These are phyloP conservation scores for Glebionis coronaria DNA, from an alignment of 129 eudicot genomes.

Conservation along the genomic window DNA sequence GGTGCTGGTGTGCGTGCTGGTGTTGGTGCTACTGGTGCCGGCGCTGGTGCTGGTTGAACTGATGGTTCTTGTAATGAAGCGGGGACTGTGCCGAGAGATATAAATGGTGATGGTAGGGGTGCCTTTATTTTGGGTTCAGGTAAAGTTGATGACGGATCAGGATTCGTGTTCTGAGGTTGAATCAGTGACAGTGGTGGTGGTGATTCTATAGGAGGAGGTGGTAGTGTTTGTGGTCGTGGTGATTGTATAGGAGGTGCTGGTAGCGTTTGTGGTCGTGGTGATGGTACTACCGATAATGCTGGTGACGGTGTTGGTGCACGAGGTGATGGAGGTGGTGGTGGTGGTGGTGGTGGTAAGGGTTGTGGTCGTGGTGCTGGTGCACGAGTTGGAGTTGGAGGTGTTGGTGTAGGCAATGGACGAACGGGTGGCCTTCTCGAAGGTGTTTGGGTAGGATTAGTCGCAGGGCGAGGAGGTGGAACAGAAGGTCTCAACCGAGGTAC, in stretches of 20 bases:
- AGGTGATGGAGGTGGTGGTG: too few relatives aligned
- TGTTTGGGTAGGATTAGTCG: too few relatives aligned
- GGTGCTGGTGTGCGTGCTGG: too few relatives aligned
- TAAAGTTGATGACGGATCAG: conserved; percentile 4
- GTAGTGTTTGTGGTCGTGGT: too few relatives aligned
- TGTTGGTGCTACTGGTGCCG: too few relatives aligned
- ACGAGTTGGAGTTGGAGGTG: not conserved
- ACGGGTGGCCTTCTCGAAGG: too few relatives aligned
- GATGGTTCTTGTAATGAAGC: not conserved
- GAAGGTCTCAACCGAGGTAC: conserved; percentile 52
- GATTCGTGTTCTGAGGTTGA: conserved; percentile 1
- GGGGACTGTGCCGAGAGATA: not conserved
- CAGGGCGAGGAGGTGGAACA: conserved; percentile 29
- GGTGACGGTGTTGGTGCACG: too few relatives aligned
- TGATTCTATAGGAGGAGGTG: not conserved
- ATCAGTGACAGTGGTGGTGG: not conserved
- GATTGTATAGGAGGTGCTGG: too few relatives aligned
- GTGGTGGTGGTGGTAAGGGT: too few relatives aligned
- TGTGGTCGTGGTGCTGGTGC: not conserved
- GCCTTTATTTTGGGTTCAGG: not conserved
- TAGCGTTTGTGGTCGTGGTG: too few relatives aligned
- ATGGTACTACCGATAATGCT: too few relatives aligned
- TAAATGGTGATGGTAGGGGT: not conserved
- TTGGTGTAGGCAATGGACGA: too few relatives aligned
- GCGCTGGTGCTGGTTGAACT: not conserved